These are phyloP conservation scores for Pseudogymnoascus sp. DNA, from an alignment of 2,329 filamentous ascomycete genomes.

Conservation along the genomic window DNA sequence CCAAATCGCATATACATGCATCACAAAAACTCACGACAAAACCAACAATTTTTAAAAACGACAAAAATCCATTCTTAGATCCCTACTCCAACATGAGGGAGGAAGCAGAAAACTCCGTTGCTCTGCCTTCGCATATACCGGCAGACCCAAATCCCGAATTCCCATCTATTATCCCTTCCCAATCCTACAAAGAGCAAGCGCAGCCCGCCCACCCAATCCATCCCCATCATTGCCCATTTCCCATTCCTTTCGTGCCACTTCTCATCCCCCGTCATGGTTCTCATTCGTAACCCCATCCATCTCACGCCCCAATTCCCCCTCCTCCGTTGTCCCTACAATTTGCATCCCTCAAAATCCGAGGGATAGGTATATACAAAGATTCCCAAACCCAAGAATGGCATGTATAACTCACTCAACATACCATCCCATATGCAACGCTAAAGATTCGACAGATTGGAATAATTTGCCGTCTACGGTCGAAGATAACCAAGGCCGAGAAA, in stretches of 20 bases:
- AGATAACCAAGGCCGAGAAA: neutral
- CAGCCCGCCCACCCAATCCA: conserved; percentile 23
- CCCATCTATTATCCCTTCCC: conserved; percentile 18
- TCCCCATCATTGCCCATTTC: neutral
- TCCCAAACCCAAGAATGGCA: neutral
- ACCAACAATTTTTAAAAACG: neutral
- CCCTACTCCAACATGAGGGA: neutral
- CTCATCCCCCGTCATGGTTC: neutral
- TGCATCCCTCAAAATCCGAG: neutral
- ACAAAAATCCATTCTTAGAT: conserved; percentile 5
- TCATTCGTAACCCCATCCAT: neutral
- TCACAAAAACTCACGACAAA: neutral
- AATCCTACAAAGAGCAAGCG: conserved; percentile 28
- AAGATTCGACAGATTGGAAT: conserved; percentile 8
- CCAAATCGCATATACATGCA: neutral
- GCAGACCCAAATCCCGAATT: conserved; percentile 18
- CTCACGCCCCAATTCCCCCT: neutral
- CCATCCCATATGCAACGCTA: conserved; percentile 9
- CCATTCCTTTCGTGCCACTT: neutral
- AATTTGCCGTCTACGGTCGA: neutral
- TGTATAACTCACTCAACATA: neutral
- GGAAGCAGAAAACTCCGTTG: conserved; percentile 33
- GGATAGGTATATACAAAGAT: conserved; percentile 9
- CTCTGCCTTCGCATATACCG: conserved; percentile 18
- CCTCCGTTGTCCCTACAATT: neutral